phyloP scores from a whole-genome alignment of 140 eudicot genomes.

The Erigeron philadelphicus region DNA sequence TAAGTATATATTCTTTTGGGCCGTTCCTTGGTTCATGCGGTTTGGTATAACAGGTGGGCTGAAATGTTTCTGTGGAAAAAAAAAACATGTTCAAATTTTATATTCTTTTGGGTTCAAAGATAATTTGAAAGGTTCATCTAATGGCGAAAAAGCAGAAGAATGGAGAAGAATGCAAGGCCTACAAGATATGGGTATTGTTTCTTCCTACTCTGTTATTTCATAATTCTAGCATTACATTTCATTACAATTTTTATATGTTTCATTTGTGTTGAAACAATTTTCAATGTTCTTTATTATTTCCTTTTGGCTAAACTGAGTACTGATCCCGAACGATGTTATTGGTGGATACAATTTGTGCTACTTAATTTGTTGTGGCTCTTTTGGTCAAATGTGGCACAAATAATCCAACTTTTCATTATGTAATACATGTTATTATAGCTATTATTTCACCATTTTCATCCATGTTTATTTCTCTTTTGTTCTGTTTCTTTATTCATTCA shows the following conservation, averaged over 20 bases:
- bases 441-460: slow-evolving; percentile 34
- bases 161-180: slow-evolving; percentile 29
- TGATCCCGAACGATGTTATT: slow-evolving; percentile 20
- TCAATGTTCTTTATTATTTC: slow-evolving; percentile 12
- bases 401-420: slow-evolving; percentile 15
- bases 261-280: slow-evolving; percentile 22
- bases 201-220: slow-evolving; percentile 22
- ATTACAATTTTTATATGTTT: slow-evolving; percentile 31
- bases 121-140: slow-evolving; percentile 20
- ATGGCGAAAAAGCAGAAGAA: slow-evolving; percentile 30
- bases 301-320: slow-evolving; percentile 26
- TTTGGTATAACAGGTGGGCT: slow-evolving; percentile 27
- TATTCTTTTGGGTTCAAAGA: slow-evolving; percentile 41
- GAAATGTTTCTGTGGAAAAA: slow-evolving; percentile 23
- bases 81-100: slow-evolving; percentile 33
- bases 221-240: slow-evolving; percentile 29
- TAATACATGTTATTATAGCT: slow-evolving; percentile 27
- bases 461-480: neutral
- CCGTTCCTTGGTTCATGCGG: slow-evolving; percentile 26
- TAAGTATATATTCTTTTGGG: slow-evolving; percentile 49
- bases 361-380: slow-evolving; percentile 26
- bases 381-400: slow-evolving; percentile 20
- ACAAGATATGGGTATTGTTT: slow-evolving; percentile 29
- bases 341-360: slow-evolving; percentile 26
- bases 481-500: neutral